Evolutionary conservation across 2,329 filamentous ascomycete genomes (phyloP), one percentile per base, ranked within the genome.

Genomic region (Aaosphaeria pasadenensis): DNA sequence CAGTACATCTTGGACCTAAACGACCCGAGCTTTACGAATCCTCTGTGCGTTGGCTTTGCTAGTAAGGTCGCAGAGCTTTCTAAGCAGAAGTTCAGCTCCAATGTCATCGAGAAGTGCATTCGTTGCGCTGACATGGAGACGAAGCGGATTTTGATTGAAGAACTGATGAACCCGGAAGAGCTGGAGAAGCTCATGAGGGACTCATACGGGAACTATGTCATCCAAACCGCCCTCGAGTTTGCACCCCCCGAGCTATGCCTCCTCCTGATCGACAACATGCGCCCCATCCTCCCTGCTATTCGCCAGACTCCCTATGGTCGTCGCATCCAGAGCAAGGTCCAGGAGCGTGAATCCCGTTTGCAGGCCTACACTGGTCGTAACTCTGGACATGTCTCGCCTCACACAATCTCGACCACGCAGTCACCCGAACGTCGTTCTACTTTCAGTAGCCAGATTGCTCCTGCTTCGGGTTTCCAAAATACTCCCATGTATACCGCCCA

Each of bases 41-140:
- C 92, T 4, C 79, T 99, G 38, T 94, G 95, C 52, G 77, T 80
- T 45, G 86, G 85, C 63, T 96, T 99, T 76, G 76, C 81, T 47
- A 87, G 87, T 60, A 77, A 89, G 83, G 76, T 87, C 69, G 64
- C 81, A 71, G 72, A 81, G 81, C 66, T 86, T 11, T 97, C 94
- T 5, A 91, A 91, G 69, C 94, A 99, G 77, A 99, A 99, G 74
- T 99, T 99, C 77, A 96, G 91, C 75, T 97, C 94, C 63, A 99
- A 99, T 61, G 94, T 99, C 49, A 92, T 99, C 54, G 94, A 99
- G 77, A 99, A 99, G 71, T 79, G 75, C 58, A 74, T 97, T 50
- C 90, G 94, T 48, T 95, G 90, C 66, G 86, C 91, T 33, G 84
- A 88, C 51, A 77, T 84, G 28, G 77, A 81, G 7, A 87, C 87